Evolutionary conservation across 2,329 filamentous ascomycete genomes (phyloP), one percentile per base, ranked within the genome.

Genomic region (Alternaria panax): DNA sequence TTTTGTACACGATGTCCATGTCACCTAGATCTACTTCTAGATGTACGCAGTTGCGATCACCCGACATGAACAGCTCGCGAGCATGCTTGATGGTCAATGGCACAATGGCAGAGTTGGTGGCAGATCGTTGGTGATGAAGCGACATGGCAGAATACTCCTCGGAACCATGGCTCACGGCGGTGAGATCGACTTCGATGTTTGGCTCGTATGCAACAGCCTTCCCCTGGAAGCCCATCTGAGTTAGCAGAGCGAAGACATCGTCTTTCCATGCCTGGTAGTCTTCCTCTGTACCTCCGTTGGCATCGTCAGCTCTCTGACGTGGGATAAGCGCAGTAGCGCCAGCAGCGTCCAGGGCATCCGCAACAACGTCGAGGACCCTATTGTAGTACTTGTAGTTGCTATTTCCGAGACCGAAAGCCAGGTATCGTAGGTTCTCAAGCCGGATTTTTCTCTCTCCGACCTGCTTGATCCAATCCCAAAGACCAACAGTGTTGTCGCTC

Each of bases 341-440:
- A 27, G 75, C 69, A 7, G 59, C 54, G 46, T 80, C 65, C 18
- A 80, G 64, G 45, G 64, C 66, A 36, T 72, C 63, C 7, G 67
- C 72, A 4, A 80, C 71, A 11, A 73, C 71, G 54, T 81, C 75
- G 11, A 80, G 69, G 8, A 82, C 79, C 25, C 72, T 72, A 60
- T 82, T 82, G 68, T 80, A 82, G 68, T 81, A 75, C 63, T 81
- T 81, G 75, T 83, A 82, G 62, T 81, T 82, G 64, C 76, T 80
- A 67, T 83, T 82, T 7, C 81, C 80, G 41, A 82, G 74, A 11
- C 80, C 81, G 43, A 82, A 77, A 7, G 79, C 79, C n/a, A 77
- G 50, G 57, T 81, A 82, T 25, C 71, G 66, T 20, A 82, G 60
- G 46, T 69, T 73, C 5, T 60, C 43, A n/a, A 78, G 51, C 9